Base-by-base conservation (phyloP, 225 moss, liverwort and hornwort genomes). In the Physcomitrellopsis africana region DNA sequence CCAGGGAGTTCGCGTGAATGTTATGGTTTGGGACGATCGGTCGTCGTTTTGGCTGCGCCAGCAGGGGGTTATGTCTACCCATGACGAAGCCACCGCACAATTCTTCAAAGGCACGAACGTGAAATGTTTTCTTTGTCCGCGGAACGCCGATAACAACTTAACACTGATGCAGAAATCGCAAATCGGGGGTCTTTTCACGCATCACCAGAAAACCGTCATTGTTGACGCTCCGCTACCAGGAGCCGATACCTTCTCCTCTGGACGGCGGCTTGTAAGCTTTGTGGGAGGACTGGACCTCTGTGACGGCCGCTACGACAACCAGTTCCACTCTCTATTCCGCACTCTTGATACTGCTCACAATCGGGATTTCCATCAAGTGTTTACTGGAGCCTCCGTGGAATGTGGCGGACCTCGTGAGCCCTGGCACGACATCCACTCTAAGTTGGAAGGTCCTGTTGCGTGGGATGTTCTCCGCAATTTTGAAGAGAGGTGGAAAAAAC, bases 401-500 rank as follows among this genome's bases (percentile, higher is more conserved):
- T 37, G 4, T 4, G 94, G 92, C 64, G 94, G 92, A 15, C 90
- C 94, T 24, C 81, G 94, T 73, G 65, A 94, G 61, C 94, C 94
- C 58, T 94, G 94, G 94, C 92, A 94, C 76, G 94, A 94, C 72
- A 89, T 86, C 75, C 83, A 94, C 72, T 94, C 92, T 74, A 90
- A 76, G 78, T 81, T 94, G 24, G 94, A 94, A 60, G 94, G 94
- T 53, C 94, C 92, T 59, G 94, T 92, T 18, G 94, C 94, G 1
- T 94, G 92, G 37, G 94, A 94, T 81, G 62, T 94, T 46, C 90
- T 94, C 29, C 87, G 82, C 55, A 92, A 90, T 59, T 94, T 94
- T 72, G 90, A 94, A 68, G 92, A 94, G 70, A 79, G 94, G 17
- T 94, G 94, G 94, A 87, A 68, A 81, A 92, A 92, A 37, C 32